Evolutionary conservation across 2,329 filamentous ascomycete species (phyloP).

Genomic region (Neoscytalidium dimidiatum): DNA sequence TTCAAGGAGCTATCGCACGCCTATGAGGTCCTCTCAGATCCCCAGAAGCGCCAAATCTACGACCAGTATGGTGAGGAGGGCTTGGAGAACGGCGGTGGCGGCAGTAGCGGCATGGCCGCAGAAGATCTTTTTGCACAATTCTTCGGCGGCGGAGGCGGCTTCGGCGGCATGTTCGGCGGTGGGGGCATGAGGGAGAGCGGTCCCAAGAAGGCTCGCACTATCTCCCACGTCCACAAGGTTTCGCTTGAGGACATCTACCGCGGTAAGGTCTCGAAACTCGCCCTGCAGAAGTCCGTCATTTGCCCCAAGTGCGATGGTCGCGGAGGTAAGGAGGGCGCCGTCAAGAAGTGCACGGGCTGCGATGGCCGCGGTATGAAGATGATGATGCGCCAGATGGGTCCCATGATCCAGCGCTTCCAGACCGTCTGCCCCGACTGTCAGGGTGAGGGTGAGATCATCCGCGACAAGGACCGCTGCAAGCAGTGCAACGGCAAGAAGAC

Average conservation of each 20-base stretch:
- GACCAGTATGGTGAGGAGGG: slow-evolving; percentile 98
- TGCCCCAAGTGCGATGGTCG: slow-evolving; percentile 92
- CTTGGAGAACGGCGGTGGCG: slow-evolving; percentile 77
- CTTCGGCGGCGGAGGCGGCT: slow-evolving; percentile 75
- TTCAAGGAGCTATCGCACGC: slow-evolving; percentile 98
- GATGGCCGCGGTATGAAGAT: slow-evolving; percentile 98
- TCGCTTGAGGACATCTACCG: slow-evolving; percentile 97
- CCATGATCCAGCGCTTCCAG: slow-evolving; percentile 99
- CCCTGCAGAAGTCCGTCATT: slow-evolving; percentile 95
- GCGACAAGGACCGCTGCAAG: slow-evolving; percentile 98
- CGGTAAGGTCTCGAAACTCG: slow-evolving; percentile 96
- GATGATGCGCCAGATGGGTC: slow-evolving; percentile 99
- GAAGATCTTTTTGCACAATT: slow-evolving; percentile 97
- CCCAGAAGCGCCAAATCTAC: slow-evolving; percentile 88
- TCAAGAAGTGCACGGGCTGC: slow-evolving; percentile 87
- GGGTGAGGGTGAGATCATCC: slow-evolving; percentile 94
- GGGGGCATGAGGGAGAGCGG: slow-evolving; percentile 78
- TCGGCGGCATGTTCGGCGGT: slow-evolving; percentile 66
- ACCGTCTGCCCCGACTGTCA: slow-evolving; percentile 98
- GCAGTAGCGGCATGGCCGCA: slow-evolving; percentile 82
- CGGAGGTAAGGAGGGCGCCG: slow-evolving; percentile 96
- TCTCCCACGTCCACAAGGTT: slow-evolving; percentile 98
- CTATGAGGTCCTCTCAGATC: slow-evolving; percentile 91
- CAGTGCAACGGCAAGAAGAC: slow-evolving; percentile 97
- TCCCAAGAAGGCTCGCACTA: slow-evolving; percentile 89